phyloP scores from a whole-genome alignment of 2,329 filamentous ascomycete species.

The Pseudopyricularia javanii region DNA sequence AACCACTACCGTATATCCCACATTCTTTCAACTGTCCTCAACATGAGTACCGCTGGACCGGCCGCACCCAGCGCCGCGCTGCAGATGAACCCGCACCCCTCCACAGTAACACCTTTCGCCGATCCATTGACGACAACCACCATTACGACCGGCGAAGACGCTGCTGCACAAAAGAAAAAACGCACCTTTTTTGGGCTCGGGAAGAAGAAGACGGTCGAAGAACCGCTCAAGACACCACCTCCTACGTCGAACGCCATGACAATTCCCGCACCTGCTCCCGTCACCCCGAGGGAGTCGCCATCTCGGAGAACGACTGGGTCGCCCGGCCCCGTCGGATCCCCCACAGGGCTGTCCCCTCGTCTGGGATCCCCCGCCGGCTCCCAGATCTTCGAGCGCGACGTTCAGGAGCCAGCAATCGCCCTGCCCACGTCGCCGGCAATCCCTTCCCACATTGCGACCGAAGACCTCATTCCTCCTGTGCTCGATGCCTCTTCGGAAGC shows the following conservation, averaged over 20 bases:
- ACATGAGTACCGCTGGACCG: not conserved
- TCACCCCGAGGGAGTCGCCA: constrained; percentile 16
- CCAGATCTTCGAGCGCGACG: constrained; percentile 87
- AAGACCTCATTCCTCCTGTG: constrained; percentile 86
- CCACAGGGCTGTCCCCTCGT: constrained; percentile 53
- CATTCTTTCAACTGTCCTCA: not conserved
- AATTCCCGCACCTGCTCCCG: constrained; percentile 12
- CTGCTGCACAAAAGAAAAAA: constrained; percentile 20
- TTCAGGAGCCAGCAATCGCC: constrained; percentile 60
- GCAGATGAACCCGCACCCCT: constrained; percentile 4
- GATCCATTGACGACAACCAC: constrained; percentile 1
- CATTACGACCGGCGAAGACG: constrained; percentile 3
- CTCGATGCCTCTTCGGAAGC: constrained; percentile 84
- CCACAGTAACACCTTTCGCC: constrained; percentile 9
- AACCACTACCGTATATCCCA: not conserved
- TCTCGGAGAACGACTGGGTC: constrained; percentile 20
- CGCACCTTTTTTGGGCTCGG: constrained; percentile 18
- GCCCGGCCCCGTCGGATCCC: constrained; percentile 48
- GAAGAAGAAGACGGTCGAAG: constrained; percentile 31
- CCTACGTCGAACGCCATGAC: constrained; percentile 16
- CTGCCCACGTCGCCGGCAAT: constrained; percentile 72
- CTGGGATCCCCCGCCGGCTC: constrained; percentile 66
- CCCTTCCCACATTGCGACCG: constrained; percentile 83
- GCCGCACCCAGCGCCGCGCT: constrained; percentile 3
- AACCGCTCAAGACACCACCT: constrained; percentile 19